Percentiles rank a stretch among this genome's conserved stretches.
Evolutionary conservation across 2,329 filamentous ascomycete species (phyloP).

Genomic region (Paracamarosporium sp.): DNA sequence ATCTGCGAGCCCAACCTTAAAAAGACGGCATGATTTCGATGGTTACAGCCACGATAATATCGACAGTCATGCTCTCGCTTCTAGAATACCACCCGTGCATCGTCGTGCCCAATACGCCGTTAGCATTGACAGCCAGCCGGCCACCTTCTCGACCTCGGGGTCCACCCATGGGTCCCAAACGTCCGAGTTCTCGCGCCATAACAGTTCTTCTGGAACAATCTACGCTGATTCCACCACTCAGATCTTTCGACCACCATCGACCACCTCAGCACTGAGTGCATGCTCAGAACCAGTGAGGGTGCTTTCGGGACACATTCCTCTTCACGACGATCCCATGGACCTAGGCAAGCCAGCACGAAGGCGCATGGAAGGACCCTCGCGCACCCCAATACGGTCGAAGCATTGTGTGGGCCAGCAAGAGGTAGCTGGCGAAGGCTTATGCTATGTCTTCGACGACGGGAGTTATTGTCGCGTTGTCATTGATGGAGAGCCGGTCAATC

Average conservation of each 20-base stretch:
- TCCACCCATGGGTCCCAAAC: conserved; percentile 27
- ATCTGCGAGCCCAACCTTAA: conserved; percentile 42
- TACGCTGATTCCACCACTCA: conserved; percentile 28
- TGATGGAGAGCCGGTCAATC: conserved; percentile 85
- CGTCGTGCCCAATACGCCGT: conserved; percentile 28
- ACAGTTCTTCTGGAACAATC: conserved; percentile 27
- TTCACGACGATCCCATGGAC: conserved; percentile 40
- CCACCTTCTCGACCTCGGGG: conserved; percentile 29
- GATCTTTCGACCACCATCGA: conserved; percentile 31
- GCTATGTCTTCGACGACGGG: conserved; percentile 87
- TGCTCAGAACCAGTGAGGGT: conserved; percentile 26
- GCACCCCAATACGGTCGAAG: conserved; percentile 40
- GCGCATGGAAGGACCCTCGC: conserved; percentile 40
- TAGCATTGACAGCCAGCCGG: conserved; percentile 28
- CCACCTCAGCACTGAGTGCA: conserved; percentile 24
- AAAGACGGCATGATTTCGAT: conserved; percentile 45
- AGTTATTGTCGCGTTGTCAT: conserved; percentile 83
- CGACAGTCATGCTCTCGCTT: conserved; percentile 35
- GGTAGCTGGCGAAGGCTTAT: conserved; percentile 78
- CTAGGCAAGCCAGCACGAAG: conserved; percentile 36
- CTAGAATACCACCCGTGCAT: conserved; percentile 36
- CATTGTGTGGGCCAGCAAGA: conserved; percentile 55
- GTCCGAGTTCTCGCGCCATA: conserved; percentile 31
- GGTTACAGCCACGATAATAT: conserved; percentile 32
- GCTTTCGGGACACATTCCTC: conserved; percentile 20